phyloP scores from a whole-genome alignment of 108 stramenopile genomes.

The Cafeteria roenbergensis region DNA sequence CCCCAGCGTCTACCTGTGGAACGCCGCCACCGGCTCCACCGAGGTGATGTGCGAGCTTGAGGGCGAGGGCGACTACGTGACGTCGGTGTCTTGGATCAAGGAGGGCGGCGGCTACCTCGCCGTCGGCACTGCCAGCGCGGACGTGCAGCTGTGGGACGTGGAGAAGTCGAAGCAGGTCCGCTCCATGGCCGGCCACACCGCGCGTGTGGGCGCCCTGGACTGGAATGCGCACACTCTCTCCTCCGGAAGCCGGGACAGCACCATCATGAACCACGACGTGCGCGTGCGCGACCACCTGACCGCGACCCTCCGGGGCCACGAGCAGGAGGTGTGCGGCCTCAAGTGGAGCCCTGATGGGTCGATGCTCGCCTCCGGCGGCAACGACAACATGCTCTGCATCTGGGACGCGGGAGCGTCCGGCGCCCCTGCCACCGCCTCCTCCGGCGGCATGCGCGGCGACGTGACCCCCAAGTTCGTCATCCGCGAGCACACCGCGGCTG shows the following conservation, averaged over 20 bases:
- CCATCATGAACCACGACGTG: slow-evolving; percentile 85
- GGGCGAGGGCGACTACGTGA: slow-evolving; percentile 76
- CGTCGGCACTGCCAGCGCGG: slow-evolving; percentile 70
- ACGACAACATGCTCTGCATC: slow-evolving; percentile 90
- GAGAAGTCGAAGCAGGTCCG: slow-evolving; percentile 51
- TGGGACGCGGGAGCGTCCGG: slow-evolving; percentile 80
- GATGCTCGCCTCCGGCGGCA: slow-evolving; percentile 85
- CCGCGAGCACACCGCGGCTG: slow-evolving; percentile 83
- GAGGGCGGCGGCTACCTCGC: slow-evolving; percentile 64
- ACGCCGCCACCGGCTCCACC: slow-evolving; percentile 81
- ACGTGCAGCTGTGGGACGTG: slow-evolving; percentile 72
- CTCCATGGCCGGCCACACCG: slow-evolving; percentile 70
- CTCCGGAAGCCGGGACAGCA: slow-evolving; percentile 70
- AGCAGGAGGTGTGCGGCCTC: slow-evolving; percentile 91
- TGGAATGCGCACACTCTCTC: slow-evolving; percentile 84
- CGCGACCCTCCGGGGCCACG: slow-evolving; percentile 58
- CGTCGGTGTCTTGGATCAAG: slow-evolving; percentile 80
- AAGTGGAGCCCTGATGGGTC: slow-evolving; percentile 86
- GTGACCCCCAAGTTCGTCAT: slow-evolving; percentile 53
- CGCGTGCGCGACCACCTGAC: slow-evolving; percentile 71
- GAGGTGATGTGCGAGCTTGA: slow-evolving; percentile 69
- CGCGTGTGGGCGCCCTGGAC: slow-evolving; percentile 75
- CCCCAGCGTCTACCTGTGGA: slow-evolving; percentile 95
- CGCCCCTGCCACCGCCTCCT: slow-evolving; percentile 26
- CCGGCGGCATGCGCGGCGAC: slow-evolving; percentile 20